A percentile compares a stretch with the other conserved stretches of the same genome.
Conservation (phyloP, 192 early-diverging fungal species). For the Kappamyces sp. region DNA sequence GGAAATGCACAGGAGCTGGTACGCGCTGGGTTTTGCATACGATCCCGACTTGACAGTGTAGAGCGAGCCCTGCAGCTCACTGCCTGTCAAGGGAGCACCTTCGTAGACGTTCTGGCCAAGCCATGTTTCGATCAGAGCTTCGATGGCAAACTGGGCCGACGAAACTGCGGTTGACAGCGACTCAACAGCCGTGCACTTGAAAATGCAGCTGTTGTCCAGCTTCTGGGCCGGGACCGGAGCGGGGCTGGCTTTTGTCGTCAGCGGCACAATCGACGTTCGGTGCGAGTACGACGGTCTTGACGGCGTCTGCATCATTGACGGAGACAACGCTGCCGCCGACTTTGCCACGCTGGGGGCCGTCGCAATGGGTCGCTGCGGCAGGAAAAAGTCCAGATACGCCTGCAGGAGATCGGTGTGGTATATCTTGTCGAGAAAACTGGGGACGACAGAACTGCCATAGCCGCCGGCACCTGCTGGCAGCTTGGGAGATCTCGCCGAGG, state of each 20-base stretch:
- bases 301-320: neutral
- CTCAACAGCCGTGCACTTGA: neutral
- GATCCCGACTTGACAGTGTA: neutral
- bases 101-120: conserved; percentile 8
- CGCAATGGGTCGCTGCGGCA: neutral
- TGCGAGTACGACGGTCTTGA: neutral
- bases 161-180: neutral
- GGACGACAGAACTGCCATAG: neutral
- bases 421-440: neutral
- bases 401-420: conserved; percentile 2
- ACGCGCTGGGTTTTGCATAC: conserved; percentile 6
- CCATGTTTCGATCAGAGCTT: conserved; percentile 6
- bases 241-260: too few relatives aligned
- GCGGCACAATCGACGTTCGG: too few relatives aligned
- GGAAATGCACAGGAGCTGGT: conserved; percentile 4
- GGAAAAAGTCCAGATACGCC: neutral
- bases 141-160: neutral
- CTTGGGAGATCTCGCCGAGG: neutral
- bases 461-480: neutral
- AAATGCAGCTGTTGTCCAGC: neutral
- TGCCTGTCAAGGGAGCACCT: neutral
- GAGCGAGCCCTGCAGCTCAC: neutral
- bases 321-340: neutral
- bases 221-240: too few relatives aligned
- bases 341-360: neutral